These are phyloP conservation scores for Acrocalymma vagum DNA, from an alignment of 2,329 filamentous ascomycete genomes.

Conservation along the genomic window DNA sequence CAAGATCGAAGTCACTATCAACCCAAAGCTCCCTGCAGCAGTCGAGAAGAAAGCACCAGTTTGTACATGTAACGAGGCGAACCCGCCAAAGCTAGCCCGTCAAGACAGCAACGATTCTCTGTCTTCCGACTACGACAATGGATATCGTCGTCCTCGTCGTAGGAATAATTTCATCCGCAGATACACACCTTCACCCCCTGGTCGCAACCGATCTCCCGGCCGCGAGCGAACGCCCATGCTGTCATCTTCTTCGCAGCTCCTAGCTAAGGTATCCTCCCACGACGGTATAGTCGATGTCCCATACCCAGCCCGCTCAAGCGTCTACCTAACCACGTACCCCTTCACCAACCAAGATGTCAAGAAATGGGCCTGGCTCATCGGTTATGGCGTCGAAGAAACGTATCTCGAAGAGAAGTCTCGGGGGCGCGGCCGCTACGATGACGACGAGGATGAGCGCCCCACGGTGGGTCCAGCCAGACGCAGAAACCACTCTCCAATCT, in stretches of 20 bases:
- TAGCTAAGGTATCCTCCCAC: conserved; percentile 20
- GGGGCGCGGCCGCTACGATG: conserved; percentile 1
- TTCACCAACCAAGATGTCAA: conserved; percentile 33
- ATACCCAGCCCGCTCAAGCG: conserved; percentile 17
- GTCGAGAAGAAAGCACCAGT: conserved; percentile 6
- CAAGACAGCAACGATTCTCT: conserved; percentile 17
- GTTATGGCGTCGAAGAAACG: conserved; percentile 21
- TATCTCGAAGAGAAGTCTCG: conserved; percentile 14
- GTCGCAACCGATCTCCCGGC: no score
- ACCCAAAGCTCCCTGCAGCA: conserved; percentile 14
- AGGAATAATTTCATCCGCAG: conserved; percentile 10
- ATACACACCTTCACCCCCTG: conserved; percentile 13
- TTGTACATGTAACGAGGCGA: conserved; percentile 9
- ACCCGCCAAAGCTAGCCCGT: conserved; percentile 10
- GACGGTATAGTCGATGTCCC: conserved; percentile 30
- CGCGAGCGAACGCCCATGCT: conserved; percentile 7
- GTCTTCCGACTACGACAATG: conserved; percentile 7
- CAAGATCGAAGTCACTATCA: conserved; percentile 17
- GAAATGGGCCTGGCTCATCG: conserved; percentile 32
- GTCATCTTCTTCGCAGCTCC: conserved; percentile 21
- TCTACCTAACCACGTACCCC: conserved; percentile 32
- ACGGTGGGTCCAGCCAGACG: conserved; percentile 10
- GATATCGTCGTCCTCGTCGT: conserved; percentile 12
- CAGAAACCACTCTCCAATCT: conserved; percentile 15
- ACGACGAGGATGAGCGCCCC: conserved; percentile 8